phyloP scores from a whole-genome alignment of 2,329 filamentous ascomycete species.

The Penicillium hesseltinei region DNA sequence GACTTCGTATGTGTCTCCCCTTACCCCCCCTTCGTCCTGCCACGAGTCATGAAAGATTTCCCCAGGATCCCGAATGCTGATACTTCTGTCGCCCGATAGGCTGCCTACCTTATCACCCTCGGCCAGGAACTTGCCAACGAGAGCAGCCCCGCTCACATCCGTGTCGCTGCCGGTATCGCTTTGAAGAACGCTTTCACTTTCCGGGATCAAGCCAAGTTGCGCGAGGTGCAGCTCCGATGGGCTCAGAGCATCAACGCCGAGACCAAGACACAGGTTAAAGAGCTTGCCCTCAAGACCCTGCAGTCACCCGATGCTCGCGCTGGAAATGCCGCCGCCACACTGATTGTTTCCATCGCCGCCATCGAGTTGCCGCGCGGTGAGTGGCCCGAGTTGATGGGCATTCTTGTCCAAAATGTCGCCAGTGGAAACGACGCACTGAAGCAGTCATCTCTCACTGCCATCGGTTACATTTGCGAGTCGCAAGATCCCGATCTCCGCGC shows the following conservation, averaged over 20 bases:
- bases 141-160: constrained; percentile 74
- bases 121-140: constrained; percentile 95
- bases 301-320: constrained; percentile 75
- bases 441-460: constrained; percentile 90
- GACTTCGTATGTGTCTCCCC: constrained; percentile 74
- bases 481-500: constrained; percentile 83
- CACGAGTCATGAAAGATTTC: constrained; percentile 8
- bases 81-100: constrained; percentile 53
- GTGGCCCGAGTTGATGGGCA: constrained; percentile 88
- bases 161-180: constrained; percentile 91
- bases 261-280: constrained; percentile 85
- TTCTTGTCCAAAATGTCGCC: constrained; percentile 88
- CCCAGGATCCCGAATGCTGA: constrained; percentile 23
- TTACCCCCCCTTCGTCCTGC: constrained; percentile 30
- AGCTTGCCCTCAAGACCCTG: constrained; percentile 83
- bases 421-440: constrained; percentile 84
- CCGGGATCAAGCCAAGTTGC: constrained; percentile 81
- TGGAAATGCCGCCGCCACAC: constrained; percentile 86
- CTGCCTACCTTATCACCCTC: constrained; percentile 87
- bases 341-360: constrained; percentile 89
- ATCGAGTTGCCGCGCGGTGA: constrained; percentile 92
- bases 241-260: constrained; percentile 74
- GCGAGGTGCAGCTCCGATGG: constrained; percentile 93
- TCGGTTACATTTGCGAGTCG: constrained; percentile 97
- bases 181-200: constrained; percentile 98